phyloP scores from a whole-genome alignment of 2,329 filamentous ascomycete genomes.

The Colletotrichum sp. region DNA sequence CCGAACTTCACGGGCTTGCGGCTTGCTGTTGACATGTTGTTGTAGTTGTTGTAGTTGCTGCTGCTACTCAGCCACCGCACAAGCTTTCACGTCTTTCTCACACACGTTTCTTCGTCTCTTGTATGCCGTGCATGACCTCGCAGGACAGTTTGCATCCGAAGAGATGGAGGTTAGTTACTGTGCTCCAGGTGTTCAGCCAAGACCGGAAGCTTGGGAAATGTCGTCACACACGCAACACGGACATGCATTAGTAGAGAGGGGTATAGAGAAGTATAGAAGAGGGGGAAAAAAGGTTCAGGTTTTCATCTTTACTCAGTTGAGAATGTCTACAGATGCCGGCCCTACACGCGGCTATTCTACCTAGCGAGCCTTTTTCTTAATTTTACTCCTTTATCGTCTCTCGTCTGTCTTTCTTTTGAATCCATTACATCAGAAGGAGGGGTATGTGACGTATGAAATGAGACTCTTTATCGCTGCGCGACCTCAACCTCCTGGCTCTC shows the following conservation, averaged over 20 bases:
- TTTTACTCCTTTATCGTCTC: neutral
- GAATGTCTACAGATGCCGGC: conserved; percentile 6
- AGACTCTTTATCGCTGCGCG: neutral
- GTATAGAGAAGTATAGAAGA: no score
- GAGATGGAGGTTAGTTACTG: neutral
- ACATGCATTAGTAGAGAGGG: neutral
- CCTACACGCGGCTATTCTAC: neutral
- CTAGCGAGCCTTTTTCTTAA: neutral
- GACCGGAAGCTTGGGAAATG: neutral
- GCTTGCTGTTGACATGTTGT: neutral
- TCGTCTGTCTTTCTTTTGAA: neutral
- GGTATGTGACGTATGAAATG: neutral
- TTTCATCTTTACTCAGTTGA: neutral
- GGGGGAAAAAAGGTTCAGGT: neutral
- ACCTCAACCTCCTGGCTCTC: conserved; percentile 72
- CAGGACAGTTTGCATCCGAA: neutral
- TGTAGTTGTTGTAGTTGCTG: neutral
- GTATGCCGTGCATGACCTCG: neutral
- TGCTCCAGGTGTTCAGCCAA: neutral
- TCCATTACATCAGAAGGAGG: neutral
- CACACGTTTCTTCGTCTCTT: neutral
- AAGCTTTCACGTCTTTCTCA: neutral
- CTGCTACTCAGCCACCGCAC: neutral
- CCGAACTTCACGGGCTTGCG: neutral
- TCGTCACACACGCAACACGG: neutral